Evolutionary conservation across 257 asterid species (phyloP), one percentile per base, ranked within the genome.

Genomic region (Verbascum thapsus): DNA sequence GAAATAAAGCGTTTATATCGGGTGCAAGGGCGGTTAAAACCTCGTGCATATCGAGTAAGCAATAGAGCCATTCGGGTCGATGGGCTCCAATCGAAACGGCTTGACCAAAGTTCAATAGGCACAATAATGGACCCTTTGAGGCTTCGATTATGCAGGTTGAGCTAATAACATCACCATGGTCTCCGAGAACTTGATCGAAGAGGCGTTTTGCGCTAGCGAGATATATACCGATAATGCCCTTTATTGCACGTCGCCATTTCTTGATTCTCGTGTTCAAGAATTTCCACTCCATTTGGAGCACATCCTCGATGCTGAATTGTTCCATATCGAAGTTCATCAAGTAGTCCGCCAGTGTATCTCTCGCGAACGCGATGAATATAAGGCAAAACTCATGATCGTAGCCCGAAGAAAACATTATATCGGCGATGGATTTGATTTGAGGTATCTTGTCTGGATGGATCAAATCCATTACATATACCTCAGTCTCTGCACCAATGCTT

Each of bases 41-140:
- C 71, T 84, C 95, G 23, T 80, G 78, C 92, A 87, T 87, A 41
- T 82, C 78, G 3, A 84, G 80, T n/a, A 87, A 61, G 68, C 89
- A 72, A 50, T 56, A 78, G 44, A 84, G 90, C 73, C 86, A 68
- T 58, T 87, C 90, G 3, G 95, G 92, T 2, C 39, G 47, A 38
- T 51, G 76, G 34, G 95, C 80, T 22, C 86, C 83, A 3, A 84
- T 75, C 5, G 78, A 66, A 32, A 84, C 81, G 37, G 92, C 92
- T 5, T 80, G 77, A 4, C 88, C 95, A 22, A 87, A 87, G 43
- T 80, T 77, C 76, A 84, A 13, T 35, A 84, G 92, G 75, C 78
- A 63, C 49, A 76, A 35, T 3, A 84, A 45, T 17, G 81, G 73
- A 19, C 66, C 75, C 65, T 73, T 77, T 6, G 95, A 80, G 44